These are phyloP conservation scores for Aspergillus costaricaensis DNA, from an alignment of 2,329 filamentous ascomycete genomes.

Conservation along the genomic window DNA sequence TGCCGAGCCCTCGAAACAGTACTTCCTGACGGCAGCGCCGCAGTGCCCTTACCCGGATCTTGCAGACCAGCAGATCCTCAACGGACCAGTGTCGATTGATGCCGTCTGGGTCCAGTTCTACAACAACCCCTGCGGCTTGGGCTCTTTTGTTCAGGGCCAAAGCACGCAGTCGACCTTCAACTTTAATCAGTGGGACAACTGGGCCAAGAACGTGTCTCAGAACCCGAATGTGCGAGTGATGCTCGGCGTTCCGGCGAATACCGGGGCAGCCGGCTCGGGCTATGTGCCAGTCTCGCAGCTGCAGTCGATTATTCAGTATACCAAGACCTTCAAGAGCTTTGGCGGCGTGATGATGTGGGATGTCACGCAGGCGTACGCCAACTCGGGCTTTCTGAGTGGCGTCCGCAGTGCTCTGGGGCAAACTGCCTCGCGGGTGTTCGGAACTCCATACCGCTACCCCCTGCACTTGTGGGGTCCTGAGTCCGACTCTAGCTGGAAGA, in stretches of 20 bases:
- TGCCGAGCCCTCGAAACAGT: conserved; percentile 53
- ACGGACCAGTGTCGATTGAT: conserved; percentile 58
- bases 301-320: conserved; percentile 55
- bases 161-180: conserved; percentile 59
- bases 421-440: conserved; percentile 11
- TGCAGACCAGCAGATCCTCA: conserved; percentile 59
- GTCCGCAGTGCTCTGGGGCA: conserved; percentile 42
- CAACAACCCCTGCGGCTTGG: conserved; percentile 67
- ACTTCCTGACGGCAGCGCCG: conserved; percentile 65
- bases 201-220: conserved; percentile 59
- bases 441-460: conserved; percentile 4
- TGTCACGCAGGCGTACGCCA: conserved; percentile 61
- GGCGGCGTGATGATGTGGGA: conserved; percentile 73
- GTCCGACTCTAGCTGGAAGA: neutral
- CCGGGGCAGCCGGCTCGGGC: conserved; percentile 56
- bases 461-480: neutral
- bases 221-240: conserved; percentile 65
- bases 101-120: conserved; percentile 68
- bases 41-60: conserved; percentile 69
- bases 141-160: conserved; percentile 51
- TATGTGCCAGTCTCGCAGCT: conserved; percentile 56
- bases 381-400: conserved; percentile 56
- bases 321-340: conserved; percentile 59
- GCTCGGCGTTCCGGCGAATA: conserved; percentile 61
- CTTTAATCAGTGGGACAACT: conserved; percentile 65